Percentiles rank a stretch among this genome's conserved stretches.
Conservation (phyloP, 345 rosid species). For the rapeseed (Brassica napus) region Da-Ae NC_063448.1:4001501-4002000, state of each 20-base stretch:
- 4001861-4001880: not conserved
- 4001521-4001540: not conserved
- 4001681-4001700: slow-evolving; percentile 12
- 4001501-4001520: not conserved
- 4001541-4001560: not conserved
- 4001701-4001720: not conserved
- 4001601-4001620: not conserved
- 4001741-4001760: slow-evolving; percentile 12
- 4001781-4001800: not conserved
- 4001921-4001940: not conserved
- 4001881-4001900: not conserved
- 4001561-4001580: not conserved
- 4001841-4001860: not conserved
- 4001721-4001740: not conserved
- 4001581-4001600: not conserved
- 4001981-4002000: too few species aligned
- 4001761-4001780: not conserved
- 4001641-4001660: not conserved
- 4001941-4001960: not conserved
- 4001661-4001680: slow-evolving; percentile 10
- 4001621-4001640: too few species aligned
- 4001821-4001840: not conserved
- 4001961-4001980: not conserved
- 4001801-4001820: not conserved
- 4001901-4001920: slow-evolving; percentile 19